Evolutionary conservation across 2,329 filamentous ascomycete genomes (phyloP).

Genomic region (Stemphylium vesicarium): DNA sequence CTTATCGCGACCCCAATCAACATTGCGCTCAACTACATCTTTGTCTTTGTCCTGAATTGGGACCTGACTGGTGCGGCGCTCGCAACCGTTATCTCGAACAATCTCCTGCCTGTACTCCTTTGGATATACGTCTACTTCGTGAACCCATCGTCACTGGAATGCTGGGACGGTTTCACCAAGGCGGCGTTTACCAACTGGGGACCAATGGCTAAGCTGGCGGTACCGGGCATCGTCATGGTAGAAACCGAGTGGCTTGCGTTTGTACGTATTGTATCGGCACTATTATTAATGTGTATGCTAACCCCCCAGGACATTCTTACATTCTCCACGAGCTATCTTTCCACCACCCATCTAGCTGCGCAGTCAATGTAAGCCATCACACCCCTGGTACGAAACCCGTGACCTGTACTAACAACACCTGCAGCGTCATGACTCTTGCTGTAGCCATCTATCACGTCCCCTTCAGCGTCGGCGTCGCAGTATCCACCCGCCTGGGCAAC

Average conservation of each 20-base stretch:
- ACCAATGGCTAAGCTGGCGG: constrained; percentile 84
- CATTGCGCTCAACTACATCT: constrained; percentile 57
- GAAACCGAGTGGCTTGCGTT: constrained; percentile 64
- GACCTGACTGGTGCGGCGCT: constrained; percentile 60
- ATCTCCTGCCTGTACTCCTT: constrained; percentile 57
- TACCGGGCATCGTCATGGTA: constrained; percentile 92
- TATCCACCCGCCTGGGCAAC: constrained; percentile 49
- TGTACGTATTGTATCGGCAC: constrained; percentile 4
- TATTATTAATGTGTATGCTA: background rate
- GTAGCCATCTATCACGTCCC: constrained; percentile 51
- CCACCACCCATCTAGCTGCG: constrained; percentile 80
- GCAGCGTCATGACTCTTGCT: constrained; percentile 44
- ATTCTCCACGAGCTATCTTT: constrained; percentile 78
- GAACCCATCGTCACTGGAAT: constrained; percentile 49
- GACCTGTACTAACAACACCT: background rate
- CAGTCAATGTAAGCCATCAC: constrained; percentile 56
- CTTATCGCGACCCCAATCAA: constrained; percentile 58
- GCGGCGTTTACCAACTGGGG: constrained; percentile 76
- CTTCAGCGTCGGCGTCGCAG: constrained; percentile 49
- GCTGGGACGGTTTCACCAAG: constrained; percentile 76
- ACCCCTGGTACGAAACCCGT: background rate
- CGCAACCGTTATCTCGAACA: constrained; percentile 58
- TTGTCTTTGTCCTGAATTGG: constrained; percentile 52
- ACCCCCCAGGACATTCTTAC: constrained; percentile 58
- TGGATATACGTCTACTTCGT: constrained; percentile 55